phyloP scores from a whole-genome alignment of 2,329 filamentous ascomycete genomes.

The Kalmusia sp. region DNA sequence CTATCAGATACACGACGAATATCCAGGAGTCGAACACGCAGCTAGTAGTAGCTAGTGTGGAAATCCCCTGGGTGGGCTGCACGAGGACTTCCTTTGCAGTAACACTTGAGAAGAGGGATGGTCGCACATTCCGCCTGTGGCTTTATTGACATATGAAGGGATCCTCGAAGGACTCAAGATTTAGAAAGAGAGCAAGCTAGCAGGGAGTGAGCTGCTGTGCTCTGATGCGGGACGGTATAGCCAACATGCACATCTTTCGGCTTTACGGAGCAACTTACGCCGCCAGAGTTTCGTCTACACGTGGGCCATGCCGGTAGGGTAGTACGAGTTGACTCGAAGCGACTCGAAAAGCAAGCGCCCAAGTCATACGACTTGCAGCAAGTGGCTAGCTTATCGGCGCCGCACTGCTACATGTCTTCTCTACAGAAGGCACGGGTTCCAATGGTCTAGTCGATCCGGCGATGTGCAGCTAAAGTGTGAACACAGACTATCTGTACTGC shows the following conservation, averaged over 20 bases:
- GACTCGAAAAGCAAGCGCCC: constrained; percentile 22
- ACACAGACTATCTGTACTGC: constrained; percentile 11
- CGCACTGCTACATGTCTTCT: constrained; percentile 15
- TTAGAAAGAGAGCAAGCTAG: constrained; percentile 16
- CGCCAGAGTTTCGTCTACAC: constrained; percentile 30
- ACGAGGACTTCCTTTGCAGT: constrained; percentile 31
- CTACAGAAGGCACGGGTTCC: constrained; percentile 7
- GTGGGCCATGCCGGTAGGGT: constrained; percentile 30
- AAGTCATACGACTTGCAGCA: constrained; percentile 22
- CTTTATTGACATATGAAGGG: constrained; percentile 36
- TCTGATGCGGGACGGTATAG: constrained; percentile 16
- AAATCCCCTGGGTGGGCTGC: constrained; percentile 26
- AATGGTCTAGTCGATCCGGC: constrained; percentile 16
- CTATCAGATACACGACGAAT: constrained; percentile 25
- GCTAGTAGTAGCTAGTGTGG: constrained; percentile 22
- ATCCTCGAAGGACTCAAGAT: constrained; percentile 13
- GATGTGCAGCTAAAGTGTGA: constrained; percentile 17
- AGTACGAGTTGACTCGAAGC: constrained; percentile 19
- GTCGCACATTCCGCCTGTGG: constrained; percentile 36
- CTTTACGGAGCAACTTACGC: constrained; percentile 12
- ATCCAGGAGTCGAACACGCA: constrained; percentile 30
- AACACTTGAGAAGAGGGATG: constrained; percentile 21
- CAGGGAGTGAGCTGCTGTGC: constrained; percentile 23
- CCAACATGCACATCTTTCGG: constrained; percentile 18
- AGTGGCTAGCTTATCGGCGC: constrained; percentile 21